Evolutionary conservation across 1,284 basidiomycete species (phyloP), one percentile per base, ranked within the genome.

Genomic region (Apiotrichum siamense): DNA sequence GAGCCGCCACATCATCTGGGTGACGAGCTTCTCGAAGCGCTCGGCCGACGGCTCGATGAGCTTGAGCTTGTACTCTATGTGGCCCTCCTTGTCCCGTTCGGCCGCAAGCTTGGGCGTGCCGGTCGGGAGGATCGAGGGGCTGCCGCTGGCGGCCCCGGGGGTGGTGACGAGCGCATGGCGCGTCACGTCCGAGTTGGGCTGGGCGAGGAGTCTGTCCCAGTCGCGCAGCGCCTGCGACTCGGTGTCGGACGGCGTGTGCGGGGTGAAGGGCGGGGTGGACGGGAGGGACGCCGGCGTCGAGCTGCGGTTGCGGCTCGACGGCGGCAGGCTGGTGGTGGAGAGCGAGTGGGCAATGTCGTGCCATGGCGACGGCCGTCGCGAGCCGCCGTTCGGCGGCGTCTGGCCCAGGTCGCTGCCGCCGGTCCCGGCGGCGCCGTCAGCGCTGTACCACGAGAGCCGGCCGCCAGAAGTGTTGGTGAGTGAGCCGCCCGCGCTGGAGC

Each of bases 1-100:
- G 4, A 96, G 79, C 4, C 91, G 81, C 91, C 92, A 96, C 71
- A 93, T 91, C 72, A 94, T 83, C 75, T 96, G 91, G 1, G 91
- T 94, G 50, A 91, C 86, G 17, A 96, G 83, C 35, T 70, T 62
- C 49, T 75, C 74, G 53, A 77, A 76, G 12, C 76, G 66, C 43
- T 76, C 74, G 6, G 69, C 62, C 3, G 63, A 65, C 29, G 73
- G 70, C 37, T 72, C 65, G 44, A 72, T 68, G 23, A 75, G 58
- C 42, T 74, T 74, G 33, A 74, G 60, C 61, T 76, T 76, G 63
- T 76, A 76, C 59, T 76, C 74, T 20, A 76, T 74, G 54, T 72
- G 70, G 7, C 74, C 74, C 18, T 65, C 61, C 44, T 70, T 70
- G 55, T 76, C 74, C 21, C 68, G 54, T 47, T 76, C 74, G 2